Evolutionary conservation across 2,329 filamentous ascomycete genomes (phyloP).

Genomic region (Rhinocladiella similis): DNA sequence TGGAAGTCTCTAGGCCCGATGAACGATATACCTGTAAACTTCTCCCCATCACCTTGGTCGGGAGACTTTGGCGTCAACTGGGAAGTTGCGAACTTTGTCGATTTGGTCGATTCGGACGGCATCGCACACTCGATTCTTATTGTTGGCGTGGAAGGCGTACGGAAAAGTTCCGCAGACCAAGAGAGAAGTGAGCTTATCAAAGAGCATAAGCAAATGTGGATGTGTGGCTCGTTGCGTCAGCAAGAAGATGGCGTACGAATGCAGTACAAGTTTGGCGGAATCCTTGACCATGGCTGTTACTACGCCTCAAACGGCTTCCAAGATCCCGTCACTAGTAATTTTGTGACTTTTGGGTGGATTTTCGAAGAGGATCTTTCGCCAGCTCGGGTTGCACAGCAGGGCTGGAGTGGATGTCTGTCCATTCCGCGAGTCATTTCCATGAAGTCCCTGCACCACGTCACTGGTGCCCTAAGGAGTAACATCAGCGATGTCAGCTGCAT

Average conservation of each 20-base stretch:
- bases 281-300: slow-evolving; percentile 50
- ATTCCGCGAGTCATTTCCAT: slow-evolving; percentile 48
- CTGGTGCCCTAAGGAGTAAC: slow-evolving; percentile 37
- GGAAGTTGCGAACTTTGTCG: slow-evolving; percentile 52
- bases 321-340: slow-evolving; percentile 43
- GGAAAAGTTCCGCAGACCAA: neutral
- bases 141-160: slow-evolving; percentile 47
- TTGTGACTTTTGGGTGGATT: slow-evolving; percentile 53
- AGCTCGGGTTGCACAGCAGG: slow-evolving; percentile 43
- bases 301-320: slow-evolving; percentile 54
- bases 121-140: slow-evolving; percentile 43
- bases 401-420: slow-evolving; percentile 53
- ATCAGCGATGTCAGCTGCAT: slow-evolving; percentile 46
- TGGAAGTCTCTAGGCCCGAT: slow-evolving; percentile 51
- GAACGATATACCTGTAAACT: slow-evolving; percentile 40
- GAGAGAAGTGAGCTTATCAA: no score
- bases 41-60: slow-evolving; percentile 46
- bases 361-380: slow-evolving; percentile 53
- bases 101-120: slow-evolving; percentile 36
- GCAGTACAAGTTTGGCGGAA: slow-evolving; percentile 44
- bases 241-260: slow-evolving; percentile 26
- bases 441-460: slow-evolving; percentile 40
- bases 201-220: slow-evolving; percentile 44
- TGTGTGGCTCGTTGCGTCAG: slow-evolving; percentile 36
- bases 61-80: slow-evolving; percentile 54